Evolutionary conservation across 257 asterid species (phyloP), one percentile per base, ranked within the genome.

Genomic region (Ballota nigra): DNA sequence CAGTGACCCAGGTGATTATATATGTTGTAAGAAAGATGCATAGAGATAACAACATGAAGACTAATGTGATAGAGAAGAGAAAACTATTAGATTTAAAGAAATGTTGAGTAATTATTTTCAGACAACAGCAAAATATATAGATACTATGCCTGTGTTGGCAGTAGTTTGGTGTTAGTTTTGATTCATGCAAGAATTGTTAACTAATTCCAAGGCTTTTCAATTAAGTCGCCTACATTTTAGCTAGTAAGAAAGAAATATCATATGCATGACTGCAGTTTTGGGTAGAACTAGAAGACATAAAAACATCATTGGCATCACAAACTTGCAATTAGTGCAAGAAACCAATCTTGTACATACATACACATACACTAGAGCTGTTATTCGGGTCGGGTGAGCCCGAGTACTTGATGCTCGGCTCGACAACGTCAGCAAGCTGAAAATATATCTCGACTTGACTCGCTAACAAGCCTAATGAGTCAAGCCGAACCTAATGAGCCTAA

Each of bases 191-290:
- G 67, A 47, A 47, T 41, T 4, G 58, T 78, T 80, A 74, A 79
- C 8, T 75, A 66, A 19, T 16, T 11, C 76, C 88, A 78, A 80
- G 68, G 82, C 75, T 69, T 56, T 68, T 31, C 58, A 28, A 6
- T 38, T 58, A 5, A 4, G 63, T 58, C 16, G 47, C 76, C 68
- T 47, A n/a, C 4, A 34, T 43, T 64, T 58, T 20, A 61, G 38
- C 36, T 13, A 28, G 59, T 9, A 47, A 28, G 24, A 55, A 69
- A 70, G 74, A 74, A 65, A 59, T 71, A 71, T 24, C 49, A 43
- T 34, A 16, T 70, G 82, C 82, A 71, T 79, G 83, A 75, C 22
- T 12, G 43, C 13, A 10, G 66, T n/a, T 6, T 49, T 29, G 1
- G 22, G 57, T 22, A 8, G 59, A 36, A 16, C 38, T 22, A 8